A percentile compares a stretch with the other conserved stretches of the same genome.
These are phyloP conservation scores for Pseudozyma tsukubaensis DNA, from an alignment of 1,284 basidiomycete genomes.

Conservation along the genomic window DNA sequence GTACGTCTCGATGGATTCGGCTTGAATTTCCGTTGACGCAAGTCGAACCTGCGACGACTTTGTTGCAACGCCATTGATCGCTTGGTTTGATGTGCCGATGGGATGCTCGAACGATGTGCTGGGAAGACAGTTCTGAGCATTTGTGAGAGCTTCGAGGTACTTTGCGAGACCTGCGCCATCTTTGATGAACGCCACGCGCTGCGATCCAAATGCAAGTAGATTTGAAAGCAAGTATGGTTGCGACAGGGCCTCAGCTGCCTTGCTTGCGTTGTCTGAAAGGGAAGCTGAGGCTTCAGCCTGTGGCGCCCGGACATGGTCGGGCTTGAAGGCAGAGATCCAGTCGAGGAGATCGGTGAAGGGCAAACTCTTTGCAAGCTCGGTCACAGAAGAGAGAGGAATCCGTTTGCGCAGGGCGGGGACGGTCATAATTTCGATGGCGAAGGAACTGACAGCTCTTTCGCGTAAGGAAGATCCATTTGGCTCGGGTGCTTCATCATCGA, in stretches of 20 bases:
- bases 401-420: constrained; percentile 50
- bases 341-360: constrained; percentile 52
- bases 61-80: neutral
- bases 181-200: constrained; percentile 53
- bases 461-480: constrained; percentile 3
- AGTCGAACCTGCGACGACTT: neutral
- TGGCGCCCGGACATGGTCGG: neutral
- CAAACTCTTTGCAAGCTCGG: constrained; percentile 49
- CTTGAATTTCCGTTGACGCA: neutral
- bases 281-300: neutral
- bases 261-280: constrained; percentile 3
- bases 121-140: constrained; percentile 56
- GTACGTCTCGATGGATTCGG: constrained; percentile 40
- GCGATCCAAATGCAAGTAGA: constrained; percentile 49
- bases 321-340: constrained; percentile 26
- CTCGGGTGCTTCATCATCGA: constrained; percentile 13
- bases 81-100: neutral
- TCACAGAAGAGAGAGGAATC: constrained; percentile 47
- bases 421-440: constrained; percentile 44
- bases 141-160: constrained; percentile 58
- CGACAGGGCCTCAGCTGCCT: constrained; percentile 24
- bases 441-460: constrained; percentile 25
- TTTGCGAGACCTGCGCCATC: constrained; percentile 27
- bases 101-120: constrained; percentile 21
- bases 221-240: constrained; percentile 56